Conservation (phyloP, 1,139 yeast genomes). For the Candida pseudoviswanathii region DNA sequence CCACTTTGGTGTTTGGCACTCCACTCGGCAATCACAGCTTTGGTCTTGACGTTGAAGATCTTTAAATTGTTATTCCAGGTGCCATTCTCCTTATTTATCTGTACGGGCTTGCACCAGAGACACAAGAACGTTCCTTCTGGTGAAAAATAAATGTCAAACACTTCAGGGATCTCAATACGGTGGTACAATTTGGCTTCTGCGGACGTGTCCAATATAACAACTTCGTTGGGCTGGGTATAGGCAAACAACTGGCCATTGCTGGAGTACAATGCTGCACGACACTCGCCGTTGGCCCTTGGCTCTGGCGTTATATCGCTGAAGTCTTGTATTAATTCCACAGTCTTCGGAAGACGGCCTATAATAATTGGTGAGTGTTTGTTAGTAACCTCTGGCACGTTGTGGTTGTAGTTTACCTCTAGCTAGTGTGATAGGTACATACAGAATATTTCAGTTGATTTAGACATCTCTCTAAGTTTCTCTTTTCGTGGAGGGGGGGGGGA, state of each 20-base stretch:
- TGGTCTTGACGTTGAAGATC: constrained; percentile 58
- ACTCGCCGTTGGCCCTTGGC: constrained; percentile 42
- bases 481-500: not conserved
- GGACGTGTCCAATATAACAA: constrained; percentile 61
- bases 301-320: constrained; percentile 38
- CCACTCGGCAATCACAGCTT: constrained; percentile 63
- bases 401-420: too few species aligned
- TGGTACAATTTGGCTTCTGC: constrained; percentile 26
- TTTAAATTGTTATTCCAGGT: constrained; percentile 77
- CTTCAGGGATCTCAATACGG: constrained; percentile 56
- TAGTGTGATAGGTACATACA: constrained; percentile 43
- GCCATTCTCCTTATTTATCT: constrained; percentile 59
- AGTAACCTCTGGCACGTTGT: constrained; percentile 7
- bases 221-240: constrained; percentile 55
- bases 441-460: constrained; percentile 42
- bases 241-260: constrained; percentile 60
- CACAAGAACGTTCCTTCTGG: constrained; percentile 84
- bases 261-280: constrained; percentile 52
- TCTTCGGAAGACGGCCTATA: constrained; percentile 62
- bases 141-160: constrained; percentile 82
- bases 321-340: constrained; percentile 60
- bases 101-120: constrained; percentile 89
- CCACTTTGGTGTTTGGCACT: constrained; percentile 83
- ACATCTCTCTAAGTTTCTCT: constrained; percentile 24
- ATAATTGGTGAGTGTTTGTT: not conserved